phyloP scores from a whole-genome alignment of 192 early-diverging fungal genomes.

The Backusella luteola region DNA sequence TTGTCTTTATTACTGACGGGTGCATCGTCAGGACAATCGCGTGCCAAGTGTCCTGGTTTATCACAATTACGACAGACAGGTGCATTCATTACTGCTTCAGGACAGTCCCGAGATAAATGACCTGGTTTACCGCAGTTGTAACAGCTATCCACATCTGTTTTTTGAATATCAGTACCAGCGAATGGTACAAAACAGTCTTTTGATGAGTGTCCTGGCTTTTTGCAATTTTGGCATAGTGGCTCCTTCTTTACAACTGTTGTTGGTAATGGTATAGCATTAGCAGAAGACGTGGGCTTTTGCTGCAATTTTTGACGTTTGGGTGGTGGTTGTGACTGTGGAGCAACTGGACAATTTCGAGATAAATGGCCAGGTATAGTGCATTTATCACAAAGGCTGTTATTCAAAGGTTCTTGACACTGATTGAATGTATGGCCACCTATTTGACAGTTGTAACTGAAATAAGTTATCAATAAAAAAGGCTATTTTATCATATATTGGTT shows the following conservation, averaged over 20 bases:
- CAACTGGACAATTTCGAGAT: neutral
- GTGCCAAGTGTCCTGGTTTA: conserved; percentile 46
- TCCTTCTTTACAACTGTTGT: conserved; percentile 33
- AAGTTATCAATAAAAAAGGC: neutral
- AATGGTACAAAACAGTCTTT: neutral
- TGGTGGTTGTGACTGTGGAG: conserved; percentile 31
- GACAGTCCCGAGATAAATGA: conserved; percentile 32
- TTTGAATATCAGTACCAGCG: conserved; percentile 32
- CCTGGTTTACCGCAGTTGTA: conserved; percentile 29
- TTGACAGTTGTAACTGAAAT: conserved; percentile 52
- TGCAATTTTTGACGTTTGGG: neutral
- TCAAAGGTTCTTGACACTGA: conserved; percentile 23
- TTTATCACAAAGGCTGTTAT: conserved; percentile 42
- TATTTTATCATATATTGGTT: neutral
- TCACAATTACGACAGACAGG: conserved; percentile 49
- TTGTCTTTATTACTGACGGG: conserved; percentile 32
- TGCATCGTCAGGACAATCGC: conserved; percentile 33
- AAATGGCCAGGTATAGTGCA: conserved; percentile 18
- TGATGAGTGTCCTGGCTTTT: conserved; percentile 42
- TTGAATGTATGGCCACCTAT: conserved; percentile 36
- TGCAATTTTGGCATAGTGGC: conserved; percentile 49
- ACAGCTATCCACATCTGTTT: conserved; percentile 29
- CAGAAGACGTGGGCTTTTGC: neutral
- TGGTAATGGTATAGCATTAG: conserved; percentile 18
- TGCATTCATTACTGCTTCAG: conserved; percentile 12